phyloP scores from a whole-genome alignment of 2,329 filamentous ascomycete genomes.

The Alternaria gansuensis region DNA sequence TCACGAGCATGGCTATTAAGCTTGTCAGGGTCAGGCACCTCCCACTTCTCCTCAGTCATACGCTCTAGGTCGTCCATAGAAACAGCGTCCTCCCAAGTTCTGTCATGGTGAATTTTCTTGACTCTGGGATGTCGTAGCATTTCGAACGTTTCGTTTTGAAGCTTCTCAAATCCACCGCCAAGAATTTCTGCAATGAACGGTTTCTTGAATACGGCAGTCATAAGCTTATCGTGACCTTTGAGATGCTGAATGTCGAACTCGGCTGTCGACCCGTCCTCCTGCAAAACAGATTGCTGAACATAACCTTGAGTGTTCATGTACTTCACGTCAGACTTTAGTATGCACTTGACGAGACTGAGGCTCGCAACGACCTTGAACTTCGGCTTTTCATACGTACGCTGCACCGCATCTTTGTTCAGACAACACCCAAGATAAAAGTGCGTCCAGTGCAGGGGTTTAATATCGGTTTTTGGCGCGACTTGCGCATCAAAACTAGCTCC shows the following conservation, averaged over 20 bases:
- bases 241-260: conserved; percentile 37
- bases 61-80: conserved; percentile 75
- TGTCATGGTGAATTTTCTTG: conserved; percentile 79
- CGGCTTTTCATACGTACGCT: conserved; percentile 62
- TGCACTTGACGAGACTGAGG: conserved; percentile 57
- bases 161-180: conserved; percentile 81
- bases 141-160: conserved; percentile 73
- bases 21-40: conserved; percentile 36
- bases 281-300: conserved; percentile 46
- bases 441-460: conserved; percentile 73
- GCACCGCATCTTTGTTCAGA: conserved; percentile 69
- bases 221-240: conserved; percentile 34
- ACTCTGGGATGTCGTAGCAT: conserved; percentile 79
- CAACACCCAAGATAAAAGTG: conserved; percentile 83
- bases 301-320: conserved; percentile 56
- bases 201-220: conserved; percentile 67
- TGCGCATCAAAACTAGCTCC: conserved; percentile 75
- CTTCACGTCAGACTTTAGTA: conserved; percentile 56
- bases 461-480: conserved; percentile 65
- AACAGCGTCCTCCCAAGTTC: conserved; percentile 72
- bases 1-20: conserved; percentile 45
- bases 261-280: conserved; percentile 30
- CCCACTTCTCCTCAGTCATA: conserved; percentile 66
- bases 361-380: conserved; percentile 71
- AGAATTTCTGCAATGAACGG: conserved; percentile 83